Percentiles rank a stretch among this genome's conserved stretches.
These are phyloP conservation scores for Neofusicoccum ribis DNA, from an alignment of 2,329 filamentous ascomycete genomes.

Conservation along the genomic window DNA sequence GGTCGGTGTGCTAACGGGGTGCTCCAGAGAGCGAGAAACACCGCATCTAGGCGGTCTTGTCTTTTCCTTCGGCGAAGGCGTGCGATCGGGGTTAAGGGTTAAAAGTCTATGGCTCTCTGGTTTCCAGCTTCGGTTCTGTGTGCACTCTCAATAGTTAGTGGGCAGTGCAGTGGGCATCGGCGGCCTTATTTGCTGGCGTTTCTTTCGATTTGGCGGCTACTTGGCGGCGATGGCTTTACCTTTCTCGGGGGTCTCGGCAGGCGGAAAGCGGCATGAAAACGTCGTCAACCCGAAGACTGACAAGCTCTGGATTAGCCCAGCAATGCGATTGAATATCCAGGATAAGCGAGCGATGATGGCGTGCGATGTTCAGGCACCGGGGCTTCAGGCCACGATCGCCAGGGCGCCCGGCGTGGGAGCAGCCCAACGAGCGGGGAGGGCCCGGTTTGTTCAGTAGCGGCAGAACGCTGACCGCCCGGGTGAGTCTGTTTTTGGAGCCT, in stretches of 20 bases:
- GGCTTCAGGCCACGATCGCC: not conserved
- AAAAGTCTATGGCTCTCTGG: constrained; percentile 19
- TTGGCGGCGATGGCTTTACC: not conserved
- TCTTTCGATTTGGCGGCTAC: not conserved
- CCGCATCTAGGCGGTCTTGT: constrained; percentile 21
- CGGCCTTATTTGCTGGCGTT: constrained; percentile 16
- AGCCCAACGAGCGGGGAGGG: not conserved
- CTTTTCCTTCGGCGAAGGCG: constrained; percentile 16
- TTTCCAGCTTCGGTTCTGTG: constrained; percentile 14
- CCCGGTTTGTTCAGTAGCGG: not conserved
- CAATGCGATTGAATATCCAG: constrained; percentile 15
- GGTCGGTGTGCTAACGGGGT: constrained; percentile 7
- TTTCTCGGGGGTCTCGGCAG: not conserved
- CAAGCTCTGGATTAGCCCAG: constrained; percentile 13
- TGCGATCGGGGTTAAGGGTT: constrained; percentile 13
- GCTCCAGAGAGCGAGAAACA: constrained; percentile 27
- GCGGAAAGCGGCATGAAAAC: constrained; percentile 7
- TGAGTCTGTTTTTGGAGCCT: not conserved
- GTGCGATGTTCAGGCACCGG: constrained; percentile 1
- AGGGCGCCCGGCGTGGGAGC: not conserved
- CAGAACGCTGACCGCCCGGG: not conserved
- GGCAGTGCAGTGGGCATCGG: constrained; percentile 6
- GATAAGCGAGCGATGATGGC: constrained; percentile 2
- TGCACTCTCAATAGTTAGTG: constrained; percentile 6
- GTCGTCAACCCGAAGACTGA: not conserved